phyloP scores from a whole-genome alignment of 805 yeast genomes.

The Kazachstania bromeliacearum region DNA sequence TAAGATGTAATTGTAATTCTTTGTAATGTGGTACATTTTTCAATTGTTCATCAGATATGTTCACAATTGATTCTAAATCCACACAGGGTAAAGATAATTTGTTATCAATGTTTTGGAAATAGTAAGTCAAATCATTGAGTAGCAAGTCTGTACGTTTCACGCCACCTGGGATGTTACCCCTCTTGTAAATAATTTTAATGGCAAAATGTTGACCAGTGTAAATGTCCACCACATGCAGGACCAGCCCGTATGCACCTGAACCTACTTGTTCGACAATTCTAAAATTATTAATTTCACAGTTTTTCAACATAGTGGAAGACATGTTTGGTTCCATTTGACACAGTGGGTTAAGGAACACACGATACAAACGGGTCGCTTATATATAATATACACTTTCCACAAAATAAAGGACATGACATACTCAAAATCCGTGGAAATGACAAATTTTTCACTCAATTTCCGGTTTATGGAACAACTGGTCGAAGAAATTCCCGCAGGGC shows the following conservation, averaged over 20 bases:
- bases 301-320: conserved; percentile 1
- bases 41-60: conserved; percentile 31
- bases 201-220: conserved; percentile 48
- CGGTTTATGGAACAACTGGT: too few species aligned
- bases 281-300: conserved; percentile 35
- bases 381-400: too few species aligned
- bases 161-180: conserved; percentile 9
- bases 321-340: neutral
- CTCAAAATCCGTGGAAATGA: too few species aligned
- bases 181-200: conserved; percentile 57
- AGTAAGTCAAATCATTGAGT: conserved; percentile 22
- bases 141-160: conserved; percentile 18
- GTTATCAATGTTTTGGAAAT: conserved; percentile 17
- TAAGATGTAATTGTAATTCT: conserved; percentile 66
- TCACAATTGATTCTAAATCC: conserved; percentile 20
- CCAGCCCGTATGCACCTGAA: conserved; percentile 80
- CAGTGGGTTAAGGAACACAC: too few species aligned
- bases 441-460: too few species aligned
- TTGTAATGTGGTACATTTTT: conserved; percentile 33
- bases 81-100: conserved; percentile 19
- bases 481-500: too few species aligned
- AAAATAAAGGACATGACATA: too few species aligned
- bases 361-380: too few species aligned
- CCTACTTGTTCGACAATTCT: conserved; percentile 34
- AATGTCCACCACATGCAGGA: conserved; percentile 56